Base-by-base conservation (phyloP, 176 grass and related monocot genomes). In the Poa annua region DNA sequence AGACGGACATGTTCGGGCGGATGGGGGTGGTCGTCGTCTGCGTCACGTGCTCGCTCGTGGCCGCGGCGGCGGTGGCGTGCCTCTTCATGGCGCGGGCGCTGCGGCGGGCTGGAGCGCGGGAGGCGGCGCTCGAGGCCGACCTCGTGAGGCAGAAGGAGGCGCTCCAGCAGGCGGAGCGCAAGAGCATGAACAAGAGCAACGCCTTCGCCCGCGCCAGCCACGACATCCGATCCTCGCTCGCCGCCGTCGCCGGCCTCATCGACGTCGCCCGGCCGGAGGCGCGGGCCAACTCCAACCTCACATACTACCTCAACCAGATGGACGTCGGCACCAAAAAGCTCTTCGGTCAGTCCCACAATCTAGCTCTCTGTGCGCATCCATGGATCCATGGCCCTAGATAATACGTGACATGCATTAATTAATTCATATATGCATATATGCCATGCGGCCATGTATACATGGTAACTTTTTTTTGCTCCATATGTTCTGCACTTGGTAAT, bases 111-210 rank as follows among this genome's bases (percentile, higher is more conserved):
- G 55, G 48, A 55, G 64, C 76, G 15, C 55, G 66, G 15, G 76
- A 91, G 54, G 76, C 85, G 12, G 8, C 57, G 41, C 65, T 97
- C n/a, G 62, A 81, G 36, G 95, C 81, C 11, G 80, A 92, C 14
- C 78, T 94, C 11, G 84, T 91, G 17, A 83, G 44, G 52, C 86
- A 85, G 80, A 92, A 92, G 75, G 92, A 92, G 79, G 88, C 78
- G 45, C 88, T 92, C 16, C 81, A 79, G 53, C 95, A 94, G 56
- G 92, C 90, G 26, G 95, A 97, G 78, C 86, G 86, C 57, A 97
- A 92, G 75, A 92, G 88, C 65, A 91, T 94, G 95, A 97, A 97
- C 74, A 97, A 97, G 78, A 97, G 86, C 80, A 87, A 94, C n/a
- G 88, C 95, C 17, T 89, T 97, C 50, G 79, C 84, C 26, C 79